Evolutionary conservation across 371 early-diverging fungal genomes (phyloP).

Genomic region (Rhizopus arrhizus): DNA sequence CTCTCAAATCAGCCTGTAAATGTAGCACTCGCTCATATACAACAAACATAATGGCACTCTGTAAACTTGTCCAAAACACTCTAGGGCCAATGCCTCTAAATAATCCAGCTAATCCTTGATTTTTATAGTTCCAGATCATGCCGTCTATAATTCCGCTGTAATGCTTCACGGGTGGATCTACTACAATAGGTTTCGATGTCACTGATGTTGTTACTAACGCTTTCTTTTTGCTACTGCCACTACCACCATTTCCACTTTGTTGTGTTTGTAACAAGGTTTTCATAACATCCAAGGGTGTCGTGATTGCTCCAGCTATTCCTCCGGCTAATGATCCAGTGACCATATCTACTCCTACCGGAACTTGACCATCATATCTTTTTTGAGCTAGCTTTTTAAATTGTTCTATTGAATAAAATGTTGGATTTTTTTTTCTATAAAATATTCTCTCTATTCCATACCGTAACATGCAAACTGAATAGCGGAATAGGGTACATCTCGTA

Average conservation of each 20-base stretch:
- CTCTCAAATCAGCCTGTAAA: slow-evolving; percentile 41
- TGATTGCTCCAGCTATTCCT: slow-evolving; percentile 69
- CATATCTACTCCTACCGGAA: slow-evolving; percentile 58
- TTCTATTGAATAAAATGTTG: slow-evolving; percentile 26
- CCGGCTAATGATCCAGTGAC: slow-evolving; percentile 68
- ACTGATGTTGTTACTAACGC: slow-evolving; percentile 19
- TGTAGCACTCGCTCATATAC: slow-evolving; percentile 68
- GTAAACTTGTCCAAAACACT: slow-evolving; percentile 68
- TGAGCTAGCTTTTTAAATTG: slow-evolving; percentile 55
- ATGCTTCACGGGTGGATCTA: slow-evolving; percentile 44
- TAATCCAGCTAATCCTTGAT: slow-evolving; percentile 63
- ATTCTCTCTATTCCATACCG: slow-evolving; percentile 40
- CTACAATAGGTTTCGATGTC: slow-evolving; percentile 5
- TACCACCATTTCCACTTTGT: slow-evolving; percentile 32
- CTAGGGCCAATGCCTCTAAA: slow-evolving; percentile 71
- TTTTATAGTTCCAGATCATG: slow-evolving; percentile 62
- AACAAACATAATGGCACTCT: slow-evolving; percentile 72
- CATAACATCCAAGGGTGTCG: slow-evolving; percentile 72
- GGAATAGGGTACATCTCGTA: slow-evolving; percentile 75
- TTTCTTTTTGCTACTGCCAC: slow-evolving; percentile 20
- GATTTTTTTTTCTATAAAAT: neutral
- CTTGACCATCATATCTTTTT: slow-evolving; percentile 33
- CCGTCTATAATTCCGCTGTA: slow-evolving; percentile 68
- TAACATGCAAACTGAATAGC: slow-evolving; percentile 76
- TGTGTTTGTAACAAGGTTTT: slow-evolving; percentile 73